Percentiles rank a stretch among this genome's conserved stretches.
Conservation (phyloP, 805 yeast species). For the Zygotorulaspora florentina region DNA sequence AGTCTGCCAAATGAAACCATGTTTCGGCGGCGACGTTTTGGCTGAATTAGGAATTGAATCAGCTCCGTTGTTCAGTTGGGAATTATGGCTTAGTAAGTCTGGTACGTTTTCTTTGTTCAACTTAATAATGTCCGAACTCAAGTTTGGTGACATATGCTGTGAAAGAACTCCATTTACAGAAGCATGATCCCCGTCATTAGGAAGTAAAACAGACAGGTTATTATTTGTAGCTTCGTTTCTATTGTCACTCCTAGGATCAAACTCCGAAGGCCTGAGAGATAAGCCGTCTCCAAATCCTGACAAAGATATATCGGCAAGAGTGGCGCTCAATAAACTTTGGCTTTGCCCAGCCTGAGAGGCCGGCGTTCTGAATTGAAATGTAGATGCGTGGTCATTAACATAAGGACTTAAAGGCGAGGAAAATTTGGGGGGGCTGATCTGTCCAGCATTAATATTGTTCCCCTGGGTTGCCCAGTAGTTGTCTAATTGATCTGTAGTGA, state of each 20-base stretch:
- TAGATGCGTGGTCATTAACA: background rate
- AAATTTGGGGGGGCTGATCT: background rate
- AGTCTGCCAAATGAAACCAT: constrained; percentile 28
- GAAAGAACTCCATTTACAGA: background rate
- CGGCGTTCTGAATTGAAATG: background rate
- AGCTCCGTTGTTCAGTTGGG: background rate
- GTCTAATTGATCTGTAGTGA: constrained; percentile 37
- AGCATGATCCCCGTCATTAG: background rate
- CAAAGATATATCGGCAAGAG: constrained; percentile 15
- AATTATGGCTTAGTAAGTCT: background rate
- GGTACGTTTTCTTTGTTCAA: constrained; percentile 1
- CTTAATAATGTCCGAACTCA: constrained; percentile 6
- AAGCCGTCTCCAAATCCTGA: constrained; percentile 9
- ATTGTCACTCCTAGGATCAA: background rate
- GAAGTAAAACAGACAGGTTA: background rate
- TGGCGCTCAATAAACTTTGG: constrained; percentile 19
- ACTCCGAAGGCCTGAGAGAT: constrained; percentile 8
- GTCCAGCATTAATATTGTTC: background rate
- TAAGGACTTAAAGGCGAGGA: background rate
- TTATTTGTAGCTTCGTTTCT: background rate
- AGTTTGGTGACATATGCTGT: constrained; percentile 1
- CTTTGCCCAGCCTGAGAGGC: constrained; percentile 12
- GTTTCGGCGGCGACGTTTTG: constrained; percentile 24
- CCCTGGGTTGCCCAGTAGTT: constrained; percentile 30
- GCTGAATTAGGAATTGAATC: background rate